Evolutionary conservation across 805 yeast genomes (phyloP), one percentile per base, ranked within the genome.

Genomic region (Candida ovalis): DNA sequence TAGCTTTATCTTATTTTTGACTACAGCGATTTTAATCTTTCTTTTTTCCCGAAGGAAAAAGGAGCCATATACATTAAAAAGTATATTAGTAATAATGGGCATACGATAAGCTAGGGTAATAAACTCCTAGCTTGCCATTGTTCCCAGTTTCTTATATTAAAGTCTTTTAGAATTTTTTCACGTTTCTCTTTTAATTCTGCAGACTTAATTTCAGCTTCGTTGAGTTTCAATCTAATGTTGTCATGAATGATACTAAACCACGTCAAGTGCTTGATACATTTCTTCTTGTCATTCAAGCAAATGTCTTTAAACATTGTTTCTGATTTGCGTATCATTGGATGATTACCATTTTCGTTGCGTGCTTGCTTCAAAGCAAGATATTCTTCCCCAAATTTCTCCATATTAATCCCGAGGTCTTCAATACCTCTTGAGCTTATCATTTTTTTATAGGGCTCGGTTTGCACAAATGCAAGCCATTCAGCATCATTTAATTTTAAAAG

Each of bases 251-350:
- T 67, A 13, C 56, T 49, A 46, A 54, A 59, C 72, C 72, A 68
- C 1, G 63, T 59, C 22, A 59, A 48, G 53, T 83, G 89, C 42
- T 76, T 74, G 3, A 59, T 59, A 59, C 89, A 83, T 54, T 79
- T 81, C 46, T 75, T 70, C 50, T 75, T 76, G 43, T 82, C 87
- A 9, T 68, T 61, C 6, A 80, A 58, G 55, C 88, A 83, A 1
- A 77, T 43, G 8, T 49, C 50, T 49, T 59, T 54, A 45, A 57
- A 48, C 1, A 44, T n/a, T 3, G 51, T 47, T 5, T 37, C 46
- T 7, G 23, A 17, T 18, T 44, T 36, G 7, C 42, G 40, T 17
- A 41, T 28, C 45, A 48, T 48, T n/a, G 21, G 36, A 4, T 36
- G 40, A 4, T 56, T 61, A 12, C 44, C 41, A 10, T 45, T 45